These are phyloP conservation scores for Cyclotella kingstonii DNA, from an alignment of 108 stramenopile genomes.

Conservation along the genomic window DNA sequence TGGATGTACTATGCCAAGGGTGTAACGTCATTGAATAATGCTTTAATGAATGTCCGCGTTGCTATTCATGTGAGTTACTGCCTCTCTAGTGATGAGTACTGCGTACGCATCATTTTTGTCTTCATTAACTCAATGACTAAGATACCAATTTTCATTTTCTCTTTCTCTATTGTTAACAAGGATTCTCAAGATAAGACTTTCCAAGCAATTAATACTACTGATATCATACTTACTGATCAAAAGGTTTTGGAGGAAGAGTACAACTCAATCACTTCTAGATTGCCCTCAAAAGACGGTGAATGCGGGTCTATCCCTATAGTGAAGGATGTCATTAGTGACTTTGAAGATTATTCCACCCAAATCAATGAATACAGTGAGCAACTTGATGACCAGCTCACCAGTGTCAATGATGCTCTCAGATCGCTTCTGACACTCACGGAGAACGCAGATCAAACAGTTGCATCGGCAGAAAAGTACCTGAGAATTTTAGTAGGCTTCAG, in stretches of 20 bases:
- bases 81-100: neutral
- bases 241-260: neutral
- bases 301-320: neutral
- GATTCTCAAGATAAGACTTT: slow-evolving; percentile 6
- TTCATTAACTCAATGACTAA: too few relatives aligned
- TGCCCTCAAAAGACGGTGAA: neutral
- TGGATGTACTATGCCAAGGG: slow-evolving; percentile 19
- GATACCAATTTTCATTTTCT: too few relatives aligned
- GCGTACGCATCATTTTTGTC: too few relatives aligned
- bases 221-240: slow-evolving; percentile 7
- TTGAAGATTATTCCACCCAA: neutral
- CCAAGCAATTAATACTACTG: slow-evolving; percentile 6
- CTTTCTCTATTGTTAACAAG: slow-evolving; percentile 8
- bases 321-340: neutral
- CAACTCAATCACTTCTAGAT: neutral
- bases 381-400: neutral
- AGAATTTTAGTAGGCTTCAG: slow-evolving; percentile 11
- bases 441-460: neutral
- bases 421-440: neutral
- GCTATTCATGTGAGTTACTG: slow-evolving; percentile 6
- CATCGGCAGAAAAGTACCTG: slow-evolving; percentile 10
- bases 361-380: neutral
- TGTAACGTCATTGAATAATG: slow-evolving; percentile 2
- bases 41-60: slow-evolving; percentile 8
- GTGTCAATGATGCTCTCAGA: neutral